These are phyloP conservation scores for Erysimum cheiri DNA, from an alignment of 441 rosid species.

Conservation along the genomic window DNA sequence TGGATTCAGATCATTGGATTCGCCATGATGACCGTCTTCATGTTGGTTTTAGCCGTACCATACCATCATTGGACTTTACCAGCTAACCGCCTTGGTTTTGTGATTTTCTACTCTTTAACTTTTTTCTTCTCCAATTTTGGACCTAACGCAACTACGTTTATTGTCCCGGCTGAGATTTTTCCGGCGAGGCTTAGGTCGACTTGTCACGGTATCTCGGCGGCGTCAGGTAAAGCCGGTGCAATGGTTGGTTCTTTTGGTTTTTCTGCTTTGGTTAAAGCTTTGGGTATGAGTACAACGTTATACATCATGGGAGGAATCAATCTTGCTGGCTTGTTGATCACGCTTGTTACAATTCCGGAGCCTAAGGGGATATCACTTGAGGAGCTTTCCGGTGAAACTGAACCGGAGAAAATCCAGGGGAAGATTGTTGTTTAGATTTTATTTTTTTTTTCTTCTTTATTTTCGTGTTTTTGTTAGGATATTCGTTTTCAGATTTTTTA, in stretches of 20 bases:
- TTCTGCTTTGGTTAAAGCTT: neutral
- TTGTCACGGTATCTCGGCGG: constrained; percentile 76
- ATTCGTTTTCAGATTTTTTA: too few relatives aligned
- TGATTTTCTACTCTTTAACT: constrained; percentile 53
- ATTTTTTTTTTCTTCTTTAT: too few relatives aligned
- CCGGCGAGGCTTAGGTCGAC: constrained; percentile 73
- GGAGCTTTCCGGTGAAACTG: too few relatives aligned
- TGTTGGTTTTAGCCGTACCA: constrained; percentile 60
- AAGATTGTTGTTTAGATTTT: too few relatives aligned
- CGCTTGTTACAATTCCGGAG: too few relatives aligned
- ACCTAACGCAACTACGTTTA: constrained; percentile 72
- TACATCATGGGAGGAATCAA: too few relatives aligned
- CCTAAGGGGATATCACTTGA: too few relatives aligned
- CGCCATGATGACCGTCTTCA: constrained; percentile 61
- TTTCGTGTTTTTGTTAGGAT: too few relatives aligned
- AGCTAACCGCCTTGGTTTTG: constrained; percentile 40
- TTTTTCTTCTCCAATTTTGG: constrained; percentile 77
- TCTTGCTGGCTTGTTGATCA: too few relatives aligned
- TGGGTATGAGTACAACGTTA: too few relatives aligned
- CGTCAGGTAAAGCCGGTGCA: constrained; percentile 76
- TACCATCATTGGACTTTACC: constrained; percentile 50
- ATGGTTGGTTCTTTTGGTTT: constrained; percentile 66
- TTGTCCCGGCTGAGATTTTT: constrained; percentile 72
- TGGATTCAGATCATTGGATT: constrained; percentile 60
- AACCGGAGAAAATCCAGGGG: too few relatives aligned